phyloP scores from a whole-genome alignment of 2,329 filamentous ascomycete species.

The Juglanconis oblonga region DNA sequence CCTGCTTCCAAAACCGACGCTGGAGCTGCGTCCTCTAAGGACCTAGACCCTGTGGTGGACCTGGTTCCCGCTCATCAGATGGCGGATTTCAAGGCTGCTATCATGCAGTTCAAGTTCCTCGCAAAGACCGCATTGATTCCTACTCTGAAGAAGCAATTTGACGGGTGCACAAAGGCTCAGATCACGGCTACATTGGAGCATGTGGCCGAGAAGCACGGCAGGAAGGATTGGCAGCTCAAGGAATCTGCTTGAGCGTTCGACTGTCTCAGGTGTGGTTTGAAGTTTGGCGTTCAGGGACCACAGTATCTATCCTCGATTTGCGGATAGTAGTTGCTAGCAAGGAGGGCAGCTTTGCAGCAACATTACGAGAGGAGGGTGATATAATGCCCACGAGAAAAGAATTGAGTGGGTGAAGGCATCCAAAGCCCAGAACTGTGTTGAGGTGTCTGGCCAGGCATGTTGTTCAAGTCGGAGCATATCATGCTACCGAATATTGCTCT shows the following conservation, averaged over 20 bases:
- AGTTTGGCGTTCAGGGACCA: no score
- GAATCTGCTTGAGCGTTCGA: not conserved
- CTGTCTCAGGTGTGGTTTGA: no score
- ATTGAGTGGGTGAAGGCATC: no score
- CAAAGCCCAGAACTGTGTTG: no score
- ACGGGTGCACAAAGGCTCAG: slow-evolving; percentile 65
- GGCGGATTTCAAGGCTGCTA: slow-evolving; percentile 63
- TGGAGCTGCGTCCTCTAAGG: slow-evolving; percentile 7
- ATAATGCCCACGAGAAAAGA: no score
- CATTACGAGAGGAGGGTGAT: no score
- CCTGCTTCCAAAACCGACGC: slow-evolving; percentile 22
- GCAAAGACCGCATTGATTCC: slow-evolving; percentile 75
- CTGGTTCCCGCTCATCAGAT: slow-evolving; percentile 59
- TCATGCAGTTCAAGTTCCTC: slow-evolving; percentile 56
- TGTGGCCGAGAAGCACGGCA: slow-evolving; percentile 65
- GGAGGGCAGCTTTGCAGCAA: no score
- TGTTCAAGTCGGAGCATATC: no score
- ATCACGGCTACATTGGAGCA: slow-evolving; percentile 68
- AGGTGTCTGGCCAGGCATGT: no score
- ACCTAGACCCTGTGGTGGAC: slow-evolving; percentile 24
- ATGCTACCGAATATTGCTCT: no score
- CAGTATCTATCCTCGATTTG: no score
- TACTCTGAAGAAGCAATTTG: slow-evolving; percentile 71
- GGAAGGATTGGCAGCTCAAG: slow-evolving; percentile 32
- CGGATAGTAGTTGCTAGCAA: no score